Evolutionary conservation across 441 rosid genomes (phyloP).

Genomic region (Arabidopsis hybrid): DNA sequence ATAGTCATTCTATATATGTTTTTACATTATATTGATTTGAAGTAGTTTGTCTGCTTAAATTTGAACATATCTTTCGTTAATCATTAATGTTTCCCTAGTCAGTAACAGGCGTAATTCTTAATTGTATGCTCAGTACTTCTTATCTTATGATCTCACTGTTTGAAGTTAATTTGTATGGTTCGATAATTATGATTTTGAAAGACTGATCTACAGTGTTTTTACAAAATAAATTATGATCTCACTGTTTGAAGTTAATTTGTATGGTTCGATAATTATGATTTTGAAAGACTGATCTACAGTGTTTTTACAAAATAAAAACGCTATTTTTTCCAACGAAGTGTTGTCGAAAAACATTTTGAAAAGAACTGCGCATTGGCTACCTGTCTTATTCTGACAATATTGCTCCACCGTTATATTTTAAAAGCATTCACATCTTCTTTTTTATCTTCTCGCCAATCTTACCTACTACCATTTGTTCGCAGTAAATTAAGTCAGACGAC

Average conservation of each 20-base stretch:
- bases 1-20: not conserved
- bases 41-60: conserved; percentile 17
- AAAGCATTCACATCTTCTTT: not conserved
- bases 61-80: conserved; percentile 27
- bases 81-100: conserved; percentile 38
- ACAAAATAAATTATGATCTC: too few relatives aligned
- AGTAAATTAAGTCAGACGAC: not conserved
- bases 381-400: conserved; percentile 34
- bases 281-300: too few relatives aligned
- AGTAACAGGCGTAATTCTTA: conserved; percentile 26
- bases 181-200: not conserved
- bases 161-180: not conserved
- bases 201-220: not conserved
- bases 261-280: too few relatives aligned
- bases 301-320: not conserved
- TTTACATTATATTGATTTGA: not conserved
- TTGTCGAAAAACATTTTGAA: not conserved
- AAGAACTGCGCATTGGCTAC: conserved; percentile 12
- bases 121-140: conserved; percentile 23
- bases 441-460: not conserved
- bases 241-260: too few relatives aligned
- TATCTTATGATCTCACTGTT: conserved; percentile 2
- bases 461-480: not conserved
- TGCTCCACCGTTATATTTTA: not conserved
- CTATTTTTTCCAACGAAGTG: not conserved